Conservation (phyloP, 139 green algal species). For the Pseudopediastrum boryanum region DNA sequence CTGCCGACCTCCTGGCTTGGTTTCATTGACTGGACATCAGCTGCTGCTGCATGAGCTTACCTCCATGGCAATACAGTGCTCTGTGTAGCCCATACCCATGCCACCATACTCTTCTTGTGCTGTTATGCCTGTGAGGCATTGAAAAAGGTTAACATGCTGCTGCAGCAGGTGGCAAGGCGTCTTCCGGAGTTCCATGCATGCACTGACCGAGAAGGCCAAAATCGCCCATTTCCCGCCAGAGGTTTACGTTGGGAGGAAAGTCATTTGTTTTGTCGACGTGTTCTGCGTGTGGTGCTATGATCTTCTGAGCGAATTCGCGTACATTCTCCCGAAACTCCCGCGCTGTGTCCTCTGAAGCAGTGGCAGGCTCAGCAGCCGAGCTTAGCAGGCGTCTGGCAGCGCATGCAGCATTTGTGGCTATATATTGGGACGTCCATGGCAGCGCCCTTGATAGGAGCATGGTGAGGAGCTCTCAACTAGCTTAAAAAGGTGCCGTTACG, state of each 20-base stretch:
- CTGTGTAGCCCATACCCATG: conserved; percentile 82
- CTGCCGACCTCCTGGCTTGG: neutral
- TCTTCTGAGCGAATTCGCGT: conserved; percentile 3
- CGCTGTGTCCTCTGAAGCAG: neutral
- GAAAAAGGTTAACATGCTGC: neutral
- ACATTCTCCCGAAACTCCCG: conserved; percentile 26
- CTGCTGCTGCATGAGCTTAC: conserved; percentile 23
- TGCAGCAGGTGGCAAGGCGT: neutral
- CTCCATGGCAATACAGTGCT: conserved; percentile 94
- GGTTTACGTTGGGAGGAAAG: conserved; percentile 79
- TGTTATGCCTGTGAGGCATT: conserved; percentile 56
- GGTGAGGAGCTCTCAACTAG: no score
- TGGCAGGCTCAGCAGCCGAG: conserved; percentile 2
- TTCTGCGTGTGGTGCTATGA: conserved; percentile 59
- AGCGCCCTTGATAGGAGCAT: no score
- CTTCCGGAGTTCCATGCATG: neutral
- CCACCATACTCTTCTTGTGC: conserved; percentile 84
- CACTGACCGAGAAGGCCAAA: conserved; percentile 81
- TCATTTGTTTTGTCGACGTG: conserved; percentile 80
- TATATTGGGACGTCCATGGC: no score
- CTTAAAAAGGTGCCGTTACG: no score
- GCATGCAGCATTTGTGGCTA: no score
- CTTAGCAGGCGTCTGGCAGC: neutral
- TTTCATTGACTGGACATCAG: neutral
- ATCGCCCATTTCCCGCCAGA: conserved; percentile 87